Conservation (phyloP, 345 rosid genomes). For the Moricandia arvensis region DNA sequence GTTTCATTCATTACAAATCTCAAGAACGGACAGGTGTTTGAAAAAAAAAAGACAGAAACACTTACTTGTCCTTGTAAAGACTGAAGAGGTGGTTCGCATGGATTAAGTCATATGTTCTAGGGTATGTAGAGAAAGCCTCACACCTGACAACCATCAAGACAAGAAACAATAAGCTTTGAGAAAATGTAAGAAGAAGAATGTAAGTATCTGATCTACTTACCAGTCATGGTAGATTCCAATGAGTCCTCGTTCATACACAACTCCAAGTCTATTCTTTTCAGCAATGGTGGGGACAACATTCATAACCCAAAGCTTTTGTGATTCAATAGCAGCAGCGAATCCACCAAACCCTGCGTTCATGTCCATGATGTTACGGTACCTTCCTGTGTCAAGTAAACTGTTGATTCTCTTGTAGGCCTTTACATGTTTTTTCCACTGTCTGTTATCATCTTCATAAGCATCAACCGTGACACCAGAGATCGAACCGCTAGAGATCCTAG, state of each 20-base stretch:
- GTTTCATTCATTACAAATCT: slow-evolving; percentile 7
- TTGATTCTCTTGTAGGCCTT: slow-evolving; percentile 84
- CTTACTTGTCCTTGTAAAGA: slow-evolving; percentile 84
- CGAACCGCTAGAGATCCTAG: slow-evolving; percentile 85
- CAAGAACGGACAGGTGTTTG: neutral
- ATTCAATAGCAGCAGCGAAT: slow-evolving; percentile 84
- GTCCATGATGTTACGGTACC: slow-evolving; percentile 96
- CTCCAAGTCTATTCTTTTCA: slow-evolving; percentile 74
- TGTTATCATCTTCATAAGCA: slow-evolving; percentile 70
- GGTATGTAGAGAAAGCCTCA: slow-evolving; percentile 98
- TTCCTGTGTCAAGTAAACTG: slow-evolving; percentile 67
- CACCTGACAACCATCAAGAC: slow-evolving; percentile 60
- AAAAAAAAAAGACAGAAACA: slow-evolving; percentile 9
- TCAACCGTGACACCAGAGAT: slow-evolving; percentile 82
- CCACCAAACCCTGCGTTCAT: slow-evolving; percentile 99
- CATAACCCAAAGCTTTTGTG: slow-evolving; percentile 89
- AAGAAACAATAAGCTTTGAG: neutral
- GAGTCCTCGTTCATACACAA: slow-evolving; percentile 81
- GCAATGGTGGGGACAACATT: slow-evolving; percentile 95
- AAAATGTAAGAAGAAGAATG: neutral
- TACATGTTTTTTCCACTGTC: slow-evolving; percentile 81
- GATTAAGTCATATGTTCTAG: slow-evolving; percentile 91
- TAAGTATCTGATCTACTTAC: slow-evolving; percentile 34
- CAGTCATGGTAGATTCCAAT: slow-evolving; percentile 98
- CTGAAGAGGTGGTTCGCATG: slow-evolving; percentile 88